Evolutionary conservation across 768 basidiomycete species (phyloP), one percentile per base, ranked within the genome.

Genomic region (Infundibulicybe gibba): DNA sequence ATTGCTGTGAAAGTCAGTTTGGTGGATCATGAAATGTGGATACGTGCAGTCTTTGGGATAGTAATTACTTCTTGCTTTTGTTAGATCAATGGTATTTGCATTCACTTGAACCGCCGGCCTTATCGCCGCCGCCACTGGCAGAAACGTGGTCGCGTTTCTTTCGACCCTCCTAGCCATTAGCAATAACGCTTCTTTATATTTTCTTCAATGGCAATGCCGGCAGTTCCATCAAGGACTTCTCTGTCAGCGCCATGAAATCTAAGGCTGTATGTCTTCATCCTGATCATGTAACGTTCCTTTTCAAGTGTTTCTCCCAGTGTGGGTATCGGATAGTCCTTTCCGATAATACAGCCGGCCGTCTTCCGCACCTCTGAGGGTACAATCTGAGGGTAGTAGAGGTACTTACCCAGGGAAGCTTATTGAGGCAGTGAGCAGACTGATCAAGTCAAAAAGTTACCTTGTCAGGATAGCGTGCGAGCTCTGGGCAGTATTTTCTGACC

Each of bases 401-500:
- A 49, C 49, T 49, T 40, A n/a, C 16, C 15, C 25, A 31, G 14
- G 25, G 21, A 33, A 15, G 12, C 39, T 14, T 34, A 40, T 9
- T 19, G 14, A 34, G 45, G 13, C 11, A 38, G 32, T 19, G 25
- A 25, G 13, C 19, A 16, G 15, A 32, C 14, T 16, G 44, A 44
- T 32, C n/a, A 14, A 13, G 20, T 13, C 25, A 13, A 44, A 49
- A 25, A 16, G 45, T 49, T 41, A 49, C 49, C 32, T 49, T 33
- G 40, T 49, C 49, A 14, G 49, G 49, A 25, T 46, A 49, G 20
- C 46, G 37, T 17, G 49, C 14, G 21, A 49, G 38, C 38, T 49
- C 48, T 37, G 48, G 48, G 38, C 44, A 49, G 31, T 45, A 49
- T 44, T 49, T 49, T 13, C 48, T 44, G 13, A 49, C 43, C 19